A percentile compares a stretch with the other conserved stretches of the same genome.
These are phyloP conservation scores for Peterozyma toletana DNA, from an alignment of 805 yeast species.

Conservation along the genomic window DNA sequence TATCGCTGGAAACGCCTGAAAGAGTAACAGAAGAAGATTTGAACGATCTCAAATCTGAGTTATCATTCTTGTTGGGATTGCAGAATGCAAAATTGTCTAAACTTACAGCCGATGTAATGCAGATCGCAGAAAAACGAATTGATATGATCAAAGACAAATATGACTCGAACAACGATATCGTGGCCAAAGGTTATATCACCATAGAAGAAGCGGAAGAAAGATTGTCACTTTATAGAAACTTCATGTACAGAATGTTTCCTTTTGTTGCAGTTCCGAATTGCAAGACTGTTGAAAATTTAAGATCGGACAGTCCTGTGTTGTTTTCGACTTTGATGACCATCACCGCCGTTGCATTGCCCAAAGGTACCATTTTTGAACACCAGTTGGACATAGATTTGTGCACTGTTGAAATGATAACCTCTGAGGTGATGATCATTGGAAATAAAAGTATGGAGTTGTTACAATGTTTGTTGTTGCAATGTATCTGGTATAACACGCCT, in stretches of 20 bases:
- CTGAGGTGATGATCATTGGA: conserved; percentile 64
- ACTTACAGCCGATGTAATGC: conserved; percentile 38
- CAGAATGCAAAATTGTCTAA: conserved; percentile 27
- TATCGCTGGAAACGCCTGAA: background rate
- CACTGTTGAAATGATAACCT: conserved; percentile 40
- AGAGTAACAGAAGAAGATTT: conserved; percentile 11
- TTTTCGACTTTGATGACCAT: conserved; percentile 61
- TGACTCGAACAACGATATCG: conserved; percentile 33
- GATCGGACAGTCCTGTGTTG: conserved; percentile 48
- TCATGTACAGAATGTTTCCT: conserved; percentile 44
- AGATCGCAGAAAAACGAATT: conserved; percentile 34
- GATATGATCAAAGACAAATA: conserved; percentile 19
- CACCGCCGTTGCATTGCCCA: conserved; percentile 34
- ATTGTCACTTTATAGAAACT: conserved; percentile 38
- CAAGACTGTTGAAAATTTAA: conserved; percentile 37
- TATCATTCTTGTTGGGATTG: conserved; percentile 26
- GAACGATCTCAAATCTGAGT: conserved; percentile 34
- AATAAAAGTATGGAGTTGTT: conserved; percentile 63
- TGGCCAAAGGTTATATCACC: conserved; percentile 51
- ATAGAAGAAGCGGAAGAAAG: conserved; percentile 52
- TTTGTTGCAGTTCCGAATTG: conserved; percentile 46
- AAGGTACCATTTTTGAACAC: conserved; percentile 25
- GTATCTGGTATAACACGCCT: conserved; percentile 79
- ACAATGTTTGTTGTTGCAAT: conserved; percentile 50
- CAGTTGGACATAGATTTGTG: conserved; percentile 44